Percentiles rank a stretch among this genome's conserved stretches.
These are phyloP conservation scores for Cairneyella variabilis DNA, from an alignment of 495 filamentous ascomycete species.

Conservation along the genomic window DNA sequence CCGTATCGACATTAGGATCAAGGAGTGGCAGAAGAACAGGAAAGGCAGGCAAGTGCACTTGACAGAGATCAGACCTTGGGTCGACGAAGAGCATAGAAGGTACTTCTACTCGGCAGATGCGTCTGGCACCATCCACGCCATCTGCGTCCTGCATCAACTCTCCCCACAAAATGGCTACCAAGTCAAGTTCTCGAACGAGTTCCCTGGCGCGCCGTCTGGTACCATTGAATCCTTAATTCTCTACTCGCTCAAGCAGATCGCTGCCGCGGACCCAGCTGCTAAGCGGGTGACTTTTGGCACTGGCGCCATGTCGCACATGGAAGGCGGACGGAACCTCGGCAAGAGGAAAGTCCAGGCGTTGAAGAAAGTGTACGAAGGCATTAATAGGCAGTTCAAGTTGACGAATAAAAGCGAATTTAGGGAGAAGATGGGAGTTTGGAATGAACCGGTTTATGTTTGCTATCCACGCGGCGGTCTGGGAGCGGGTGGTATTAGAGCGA, in stretches of 20 bases:
- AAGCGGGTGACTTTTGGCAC: constrained; percentile 75
- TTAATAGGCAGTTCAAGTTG: constrained; percentile 73
- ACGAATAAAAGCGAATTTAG: constrained; percentile 82
- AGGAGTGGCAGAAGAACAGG: constrained; percentile 73
- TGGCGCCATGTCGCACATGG: constrained; percentile 63
- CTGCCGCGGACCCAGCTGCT: constrained; percentile 48
- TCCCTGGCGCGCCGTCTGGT: constrained; percentile 72
- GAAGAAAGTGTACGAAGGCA: constrained; percentile 68
- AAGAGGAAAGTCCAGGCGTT: constrained; percentile 70
- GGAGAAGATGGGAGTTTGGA: constrained; percentile 74
- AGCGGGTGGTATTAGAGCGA: constrained; percentile 66
- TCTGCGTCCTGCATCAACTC: constrained; percentile 72
- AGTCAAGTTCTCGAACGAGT: constrained; percentile 84
- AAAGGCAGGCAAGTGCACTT: constrained; percentile 83
- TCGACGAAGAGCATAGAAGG: constrained; percentile 70
- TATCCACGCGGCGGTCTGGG: constrained; percentile 80
- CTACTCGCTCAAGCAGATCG: constrained; percentile 67
- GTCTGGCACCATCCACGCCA: constrained; percentile 61
- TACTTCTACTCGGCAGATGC: constrained; percentile 73
- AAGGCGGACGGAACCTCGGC: constrained; percentile 69
- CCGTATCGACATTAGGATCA: constrained; percentile 64
- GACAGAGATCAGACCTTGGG: constrained; percentile 79
- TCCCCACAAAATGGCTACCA: constrained; percentile 76
- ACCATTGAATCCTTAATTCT: constrained; percentile 78
- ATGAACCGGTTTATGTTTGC: constrained; percentile 76